These are phyloP conservation scores for Cunninghamia lanceolata DNA, from an alignment of 75 land plant genomes.

Conservation along the genomic window DNA sequence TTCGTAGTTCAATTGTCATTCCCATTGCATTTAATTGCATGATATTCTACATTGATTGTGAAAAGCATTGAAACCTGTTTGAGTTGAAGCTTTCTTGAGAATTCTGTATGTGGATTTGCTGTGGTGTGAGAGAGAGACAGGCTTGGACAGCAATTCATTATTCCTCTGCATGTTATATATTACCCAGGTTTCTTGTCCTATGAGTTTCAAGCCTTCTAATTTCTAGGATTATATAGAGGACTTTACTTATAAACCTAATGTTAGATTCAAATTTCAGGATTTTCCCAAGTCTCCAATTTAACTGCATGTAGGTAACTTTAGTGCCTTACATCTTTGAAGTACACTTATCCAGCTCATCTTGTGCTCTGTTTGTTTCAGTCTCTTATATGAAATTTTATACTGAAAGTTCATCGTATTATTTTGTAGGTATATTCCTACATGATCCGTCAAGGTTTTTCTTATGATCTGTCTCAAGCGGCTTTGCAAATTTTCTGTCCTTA, in stretches of 20 bases:
- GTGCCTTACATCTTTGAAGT: neutral
- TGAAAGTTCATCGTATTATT: neutral
- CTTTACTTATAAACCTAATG: neutral
- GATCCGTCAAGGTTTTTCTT: neutral
- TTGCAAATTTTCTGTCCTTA: neutral
- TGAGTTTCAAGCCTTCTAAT: neutral
- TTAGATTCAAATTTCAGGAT: neutral
- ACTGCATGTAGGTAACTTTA: neutral
- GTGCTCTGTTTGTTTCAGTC: neutral
- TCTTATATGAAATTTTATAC: neutral
- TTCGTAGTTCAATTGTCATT: neutral
- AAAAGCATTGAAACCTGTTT: neutral
- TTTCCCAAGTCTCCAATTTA: neutral
- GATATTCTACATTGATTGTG: neutral
- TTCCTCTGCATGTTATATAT: neutral
- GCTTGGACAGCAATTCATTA: neutral
- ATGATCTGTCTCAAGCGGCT: neutral
- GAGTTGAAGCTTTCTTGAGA: neutral
- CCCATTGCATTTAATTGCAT: neutral
- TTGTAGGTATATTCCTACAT: neutral
- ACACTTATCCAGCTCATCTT: neutral
- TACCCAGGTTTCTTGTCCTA: neutral
- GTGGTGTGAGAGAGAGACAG: neutral
- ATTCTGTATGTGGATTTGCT: neutral
- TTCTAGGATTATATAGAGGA: neutral